Base-by-base conservation (phyloP, 202 grass and related monocot species). In the Panicum virgatum region DNA sequence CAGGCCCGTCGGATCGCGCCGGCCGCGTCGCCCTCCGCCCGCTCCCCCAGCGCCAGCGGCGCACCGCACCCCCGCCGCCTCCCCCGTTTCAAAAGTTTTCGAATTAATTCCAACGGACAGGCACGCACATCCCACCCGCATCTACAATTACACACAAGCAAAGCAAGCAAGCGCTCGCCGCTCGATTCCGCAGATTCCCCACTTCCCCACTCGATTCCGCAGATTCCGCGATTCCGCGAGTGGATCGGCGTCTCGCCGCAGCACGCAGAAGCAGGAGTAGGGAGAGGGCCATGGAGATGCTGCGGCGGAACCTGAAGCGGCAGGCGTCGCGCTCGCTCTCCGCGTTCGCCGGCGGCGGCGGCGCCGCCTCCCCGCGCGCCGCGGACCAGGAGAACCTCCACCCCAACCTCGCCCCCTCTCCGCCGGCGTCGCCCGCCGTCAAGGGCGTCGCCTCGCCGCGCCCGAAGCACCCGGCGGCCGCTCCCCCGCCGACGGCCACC, bases 301-400 rank as follows among this genome's bases (percentile, higher is more conserved):
- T 90, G 36, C 46, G 27, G 67, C 67, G 88, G 68, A 90, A 86
- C 79, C 79, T 90, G 29, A 90, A 90, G 83, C 83, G 74, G 34
- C 83, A 82, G 73, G 73, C 79, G 36, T 83, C 88, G 79, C 83
- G 88, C 20, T 79, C 88, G 0, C 79, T 83, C 72, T 85, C 81
- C 39, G 40, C 89, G 7, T 69, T 84, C 23, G 78, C 64, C 46
- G 65, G 67, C 45, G n/a, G n/a, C n/a, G n/a, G n/a, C n/a, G 76
- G 75, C 27, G 79, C 58, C 61, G 7, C 80, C 12, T 86, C 88
- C 44, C 79, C 79, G 40, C 66, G 48, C 1, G 68, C 30, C 32
- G 62, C 16, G 10, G 78, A 82, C 73, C 88, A 89, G 73, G 88
- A 89, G 66, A 89, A 89, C 52, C 72, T 86, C 83, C 73, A 89